Evolutionary conservation across 139 green algal genomes (phyloP), one percentile per base, ranked within the genome.

Genomic region (Coccomyxa sp.): DNA sequence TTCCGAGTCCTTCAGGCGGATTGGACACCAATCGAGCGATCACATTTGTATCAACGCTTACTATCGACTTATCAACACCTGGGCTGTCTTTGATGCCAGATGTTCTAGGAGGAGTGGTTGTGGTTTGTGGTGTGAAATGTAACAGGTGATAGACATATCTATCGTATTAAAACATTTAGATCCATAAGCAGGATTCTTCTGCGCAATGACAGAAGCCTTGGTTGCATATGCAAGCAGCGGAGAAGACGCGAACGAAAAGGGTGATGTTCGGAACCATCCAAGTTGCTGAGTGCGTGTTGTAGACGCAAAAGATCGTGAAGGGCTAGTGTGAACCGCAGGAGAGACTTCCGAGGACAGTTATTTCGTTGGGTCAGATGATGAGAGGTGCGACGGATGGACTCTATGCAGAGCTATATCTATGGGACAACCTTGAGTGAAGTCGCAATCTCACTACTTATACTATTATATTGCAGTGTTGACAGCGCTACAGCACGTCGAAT

Each of bases 321-420:
- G 66, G 81, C 81, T 38, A 30, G 76, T 63, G 81, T 84, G 18
- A 14, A 76, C 17, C 79, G 76, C 38, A 68, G 67, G 45, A 79
- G 81, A 23, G 67, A 60, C 66, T 17, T 80, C 81, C 12, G 75
- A 85, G 1, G 79, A 86, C 67, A 86, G 83, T 30, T 83, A 82
- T 68, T 84, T 84, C 57, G 79, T 76, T 3, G 51, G 57, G n/a
- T 82, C 79, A 13, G 71, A 84, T 71, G 63, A 27, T 28, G 79
- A 87, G 27, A 87, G 83, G 83, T 87, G 45, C 51, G 76, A 15
- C 13, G 13, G 1, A 81, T 51, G 38, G 38, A 51, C 38, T 51
- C 3, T 51, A 11, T 51, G 38, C 38, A 51, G 38, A 51, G 38
- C 3, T 51, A 3, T 3, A 7, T 51, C 25, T 27, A n/a, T 81